A percentile compares a stretch with the other conserved stretches of the same genome.
phyloP scores from a whole-genome alignment of 495 filamentous ascomycete species.

The Penicillium goetzii region DNA sequence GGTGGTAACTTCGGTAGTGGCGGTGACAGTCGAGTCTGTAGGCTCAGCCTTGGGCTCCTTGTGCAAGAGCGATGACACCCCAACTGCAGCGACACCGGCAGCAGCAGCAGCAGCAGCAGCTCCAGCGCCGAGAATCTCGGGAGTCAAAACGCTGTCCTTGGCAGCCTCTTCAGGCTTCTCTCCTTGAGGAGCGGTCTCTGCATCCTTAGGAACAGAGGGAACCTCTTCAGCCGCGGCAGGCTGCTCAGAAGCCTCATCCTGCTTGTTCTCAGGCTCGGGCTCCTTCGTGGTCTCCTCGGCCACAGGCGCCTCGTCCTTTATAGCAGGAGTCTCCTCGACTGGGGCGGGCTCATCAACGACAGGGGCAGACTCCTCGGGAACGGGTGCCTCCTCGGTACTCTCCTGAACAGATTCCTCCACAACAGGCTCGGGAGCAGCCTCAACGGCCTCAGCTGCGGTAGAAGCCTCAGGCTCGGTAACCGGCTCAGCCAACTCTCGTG shows the following conservation, averaged over 20 bases:
- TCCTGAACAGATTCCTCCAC: not conserved
- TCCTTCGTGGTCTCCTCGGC: conserved; percentile 2
- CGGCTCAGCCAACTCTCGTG: not conserved
- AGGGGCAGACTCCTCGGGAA: conserved; percentile 11
- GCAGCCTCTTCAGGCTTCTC: conserved; percentile 21
- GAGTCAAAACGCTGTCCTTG: conserved; percentile 28
- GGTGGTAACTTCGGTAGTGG: conserved; percentile 8
- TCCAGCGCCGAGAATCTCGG: conserved; percentile 34
- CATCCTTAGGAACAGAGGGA: not conserved
- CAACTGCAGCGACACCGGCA: conserved; percentile 27
- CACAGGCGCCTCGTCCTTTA: not conserved
- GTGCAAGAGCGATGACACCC: conserved; percentile 26
- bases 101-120: conserved; percentile 34
- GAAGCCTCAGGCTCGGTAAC: not conserved
- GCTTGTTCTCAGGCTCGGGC: not conserved
- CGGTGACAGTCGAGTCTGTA: conserved; percentile 8
- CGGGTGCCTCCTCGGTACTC: conserved; percentile 3
- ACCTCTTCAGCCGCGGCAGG: conserved; percentile 8
- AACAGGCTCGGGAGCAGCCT: not conserved
- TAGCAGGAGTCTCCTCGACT: conserved; percentile 10
- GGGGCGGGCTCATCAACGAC: conserved; percentile 9
- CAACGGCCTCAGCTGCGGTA: not conserved
- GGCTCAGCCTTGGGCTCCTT: conserved; percentile 24
- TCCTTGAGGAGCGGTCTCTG: not conserved
- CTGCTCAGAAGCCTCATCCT: conserved; percentile 3